A percentile compares a stretch with the other conserved stretches of the same genome.
phyloP scores from a whole-genome alignment of 2,329 filamentous ascomycete genomes.

The Cytospora paraplurivora region DNA sequence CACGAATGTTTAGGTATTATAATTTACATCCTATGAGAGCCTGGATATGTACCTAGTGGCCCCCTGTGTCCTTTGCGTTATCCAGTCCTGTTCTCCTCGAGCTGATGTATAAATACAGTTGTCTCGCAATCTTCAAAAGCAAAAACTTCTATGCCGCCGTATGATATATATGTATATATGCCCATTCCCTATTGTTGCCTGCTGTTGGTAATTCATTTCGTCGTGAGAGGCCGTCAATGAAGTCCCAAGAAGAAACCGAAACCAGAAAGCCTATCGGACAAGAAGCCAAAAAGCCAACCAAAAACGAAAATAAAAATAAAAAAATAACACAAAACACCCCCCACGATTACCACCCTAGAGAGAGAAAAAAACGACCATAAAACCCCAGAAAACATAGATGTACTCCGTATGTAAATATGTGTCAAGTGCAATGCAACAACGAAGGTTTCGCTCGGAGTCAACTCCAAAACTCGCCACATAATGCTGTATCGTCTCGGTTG shows the following conservation, averaged over 20 bases:
- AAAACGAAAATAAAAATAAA: too few relatives aligned
- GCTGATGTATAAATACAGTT: constrained; percentile 13
- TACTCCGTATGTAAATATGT: neutral
- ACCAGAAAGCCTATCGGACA: neutral
- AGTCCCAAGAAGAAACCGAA: constrained; percentile 8
- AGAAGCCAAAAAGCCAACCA: neutral
- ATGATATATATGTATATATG: constrained; percentile 1
- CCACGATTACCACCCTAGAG: too few relatives aligned
- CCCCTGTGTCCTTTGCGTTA: neutral
- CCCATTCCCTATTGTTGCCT: constrained; percentile 15
- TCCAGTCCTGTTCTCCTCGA: neutral
- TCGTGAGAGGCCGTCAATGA: constrained; percentile 21
- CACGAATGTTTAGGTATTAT: constrained; percentile 17
- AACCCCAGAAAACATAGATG: neutral
- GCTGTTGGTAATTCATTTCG: constrained; percentile 25
- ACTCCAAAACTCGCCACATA: constrained; percentile 17
- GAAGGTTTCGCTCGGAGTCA: constrained; percentile 8
- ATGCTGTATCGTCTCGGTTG: constrained; percentile 14
- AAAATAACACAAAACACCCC: too few relatives aligned
- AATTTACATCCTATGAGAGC: constrained; percentile 9
- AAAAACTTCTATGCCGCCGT: constrained; percentile 20
- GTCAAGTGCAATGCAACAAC: constrained; percentile 7
- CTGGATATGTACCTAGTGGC: neutral
- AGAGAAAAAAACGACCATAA: too few relatives aligned
- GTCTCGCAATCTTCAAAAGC: constrained; percentile 1